Conservation (phyloP, 2,329 filamentous ascomycete genomes). For the Trichoderma asperellum region DNA sequence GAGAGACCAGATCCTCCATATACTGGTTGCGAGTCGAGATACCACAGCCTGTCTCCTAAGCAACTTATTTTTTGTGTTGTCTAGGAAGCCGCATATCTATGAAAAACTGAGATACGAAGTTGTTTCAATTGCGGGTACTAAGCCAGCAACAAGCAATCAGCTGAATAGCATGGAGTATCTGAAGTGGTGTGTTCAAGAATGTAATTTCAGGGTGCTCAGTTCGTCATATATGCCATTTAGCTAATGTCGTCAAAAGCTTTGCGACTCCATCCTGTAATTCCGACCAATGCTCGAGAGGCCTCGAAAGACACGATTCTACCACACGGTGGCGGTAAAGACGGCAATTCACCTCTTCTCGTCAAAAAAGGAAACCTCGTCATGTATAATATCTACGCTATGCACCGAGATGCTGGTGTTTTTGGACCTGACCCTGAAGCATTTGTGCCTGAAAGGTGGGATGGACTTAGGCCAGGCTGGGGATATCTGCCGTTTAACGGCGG, state of each 20-base stretch:
- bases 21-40: conserved; percentile 51
- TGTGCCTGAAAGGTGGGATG: conserved; percentile 48
- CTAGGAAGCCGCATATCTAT: conserved; percentile 47
- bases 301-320: conserved; percentile 53
- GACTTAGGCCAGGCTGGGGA: conserved; percentile 46
- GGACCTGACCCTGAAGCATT: conserved; percentile 46
- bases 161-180: conserved; percentile 59
- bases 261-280: conserved; percentile 56
- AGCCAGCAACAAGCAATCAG: conserved; percentile 51
- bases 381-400: conserved; percentile 50
- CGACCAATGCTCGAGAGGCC: conserved; percentile 49
- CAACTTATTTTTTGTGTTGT: conserved; percentile 50
- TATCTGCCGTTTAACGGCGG: conserved; percentile 53
- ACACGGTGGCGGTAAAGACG: conserved; percentile 54
- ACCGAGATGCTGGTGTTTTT: conserved; percentile 44
- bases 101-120: conserved; percentile 52
- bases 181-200: conserved; percentile 60
- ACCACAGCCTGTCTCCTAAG: conserved; percentile 52
- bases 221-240: background rate
- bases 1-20: conserved; percentile 49
- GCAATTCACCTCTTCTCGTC: conserved; percentile 53
- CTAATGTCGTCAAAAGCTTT: conserved; percentile 42
- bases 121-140: conserved; percentile 37
- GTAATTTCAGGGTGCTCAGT: conserved; percentile 41
- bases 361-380: conserved; percentile 50